A percentile compares a stretch with the other conserved stretches of the same genome.
phyloP scores from a whole-genome alignment of 768 basidiomycete species.

The Boletus huronensis region DNA sequence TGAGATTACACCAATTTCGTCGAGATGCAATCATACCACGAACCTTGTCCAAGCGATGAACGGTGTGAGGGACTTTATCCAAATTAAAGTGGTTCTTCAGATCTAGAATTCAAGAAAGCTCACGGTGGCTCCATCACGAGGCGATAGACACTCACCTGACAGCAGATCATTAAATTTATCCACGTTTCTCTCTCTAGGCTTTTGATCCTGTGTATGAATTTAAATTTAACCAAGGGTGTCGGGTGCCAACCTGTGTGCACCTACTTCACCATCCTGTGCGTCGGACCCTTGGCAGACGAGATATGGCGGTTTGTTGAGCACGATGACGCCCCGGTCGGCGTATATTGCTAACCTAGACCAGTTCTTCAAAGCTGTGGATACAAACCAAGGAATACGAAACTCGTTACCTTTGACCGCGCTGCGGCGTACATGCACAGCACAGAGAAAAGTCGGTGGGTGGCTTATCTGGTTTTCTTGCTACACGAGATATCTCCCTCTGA shows the following conservation, averaged over 20 bases:
- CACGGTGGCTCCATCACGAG: neutral
- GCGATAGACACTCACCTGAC: constrained; percentile 27
- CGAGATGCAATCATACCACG: neutral
- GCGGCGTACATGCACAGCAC: constrained; percentile 17
- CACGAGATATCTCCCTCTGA: neutral
- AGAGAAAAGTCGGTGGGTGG: neutral
- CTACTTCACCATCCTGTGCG: constrained; percentile 20
- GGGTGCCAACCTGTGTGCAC: constrained; percentile 6
- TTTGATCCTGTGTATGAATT: constrained; percentile 12
- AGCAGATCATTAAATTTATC: constrained; percentile 38
- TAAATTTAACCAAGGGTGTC: neutral
- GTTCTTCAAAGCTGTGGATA: constrained; percentile 17
- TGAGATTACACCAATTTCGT: neutral
- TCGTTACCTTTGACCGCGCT: constrained; percentile 21
- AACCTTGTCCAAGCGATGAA: constrained; percentile 71
- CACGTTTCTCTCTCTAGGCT: constrained; percentile 22
- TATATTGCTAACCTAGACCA: constrained; percentile 43
- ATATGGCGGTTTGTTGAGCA: constrained; percentile 60
- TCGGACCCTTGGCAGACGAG: constrained; percentile 49
- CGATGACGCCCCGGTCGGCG: constrained; percentile 49
- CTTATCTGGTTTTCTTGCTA: neutral
- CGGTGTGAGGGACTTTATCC: constrained; percentile 39
- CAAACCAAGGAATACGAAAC: neutral
- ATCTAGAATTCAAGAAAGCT: constrained; percentile 20
- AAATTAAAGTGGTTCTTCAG: constrained; percentile 32